phyloP scores from a whole-genome alignment of 345 rosid species.

The Euphorbia tirucalli region DNA sequence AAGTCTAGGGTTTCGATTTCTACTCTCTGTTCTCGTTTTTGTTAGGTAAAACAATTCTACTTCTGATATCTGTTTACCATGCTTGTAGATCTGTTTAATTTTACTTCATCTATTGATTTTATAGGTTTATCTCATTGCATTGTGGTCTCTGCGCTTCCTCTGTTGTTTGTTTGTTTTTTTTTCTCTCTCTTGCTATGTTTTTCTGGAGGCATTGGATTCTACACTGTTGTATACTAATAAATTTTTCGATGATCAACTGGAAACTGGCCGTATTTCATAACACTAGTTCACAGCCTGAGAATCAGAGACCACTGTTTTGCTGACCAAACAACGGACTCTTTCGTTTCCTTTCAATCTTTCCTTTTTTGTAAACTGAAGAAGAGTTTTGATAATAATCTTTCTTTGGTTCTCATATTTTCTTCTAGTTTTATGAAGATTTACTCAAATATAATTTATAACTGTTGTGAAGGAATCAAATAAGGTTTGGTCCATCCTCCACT shows the following conservation, averaged over 20 bases:
- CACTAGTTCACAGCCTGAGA: neutral
- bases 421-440: no score
- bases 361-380: neutral
- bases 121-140: neutral
- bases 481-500: neutral
- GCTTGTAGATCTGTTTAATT: slow-evolving; percentile 9
- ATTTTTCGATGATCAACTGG: neutral
- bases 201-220: neutral
- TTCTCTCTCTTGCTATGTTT: neutral
- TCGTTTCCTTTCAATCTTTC: neutral
- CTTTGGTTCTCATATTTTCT: neutral
- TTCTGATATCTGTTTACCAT: neutral
- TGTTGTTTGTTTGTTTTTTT: neutral
- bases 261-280: neutral
- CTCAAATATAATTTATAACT: no score
- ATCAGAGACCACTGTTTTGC: neutral
- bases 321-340: neutral
- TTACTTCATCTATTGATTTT: neutral
- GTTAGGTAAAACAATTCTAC: no score
- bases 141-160: neutral
- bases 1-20: neutral
- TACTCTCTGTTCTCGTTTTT: neutral
- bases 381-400: neutral
- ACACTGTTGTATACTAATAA: neutral
- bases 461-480: neutral